Conservation (phyloP, 352 stramenopile species). For the Phytophthora chlamydospora region DNA sequence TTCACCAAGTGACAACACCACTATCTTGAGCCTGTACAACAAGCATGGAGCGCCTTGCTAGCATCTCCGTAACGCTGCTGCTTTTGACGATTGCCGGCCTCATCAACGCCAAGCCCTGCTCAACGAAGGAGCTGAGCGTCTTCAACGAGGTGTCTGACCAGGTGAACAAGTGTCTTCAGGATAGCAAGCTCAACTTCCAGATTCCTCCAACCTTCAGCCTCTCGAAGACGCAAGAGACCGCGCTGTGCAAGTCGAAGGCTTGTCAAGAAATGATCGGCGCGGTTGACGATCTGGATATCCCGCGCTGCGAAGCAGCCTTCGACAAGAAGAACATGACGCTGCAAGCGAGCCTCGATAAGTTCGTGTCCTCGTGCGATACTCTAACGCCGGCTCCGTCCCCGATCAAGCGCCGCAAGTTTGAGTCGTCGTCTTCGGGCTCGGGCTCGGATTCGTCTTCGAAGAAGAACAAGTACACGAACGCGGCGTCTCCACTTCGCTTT, state of each 20-base stretch:
- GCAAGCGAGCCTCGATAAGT: constrained; percentile 51
- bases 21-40: constrained; percentile 8
- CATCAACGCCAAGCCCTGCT: constrained; percentile 30
- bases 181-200: constrained; percentile 45
- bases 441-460: constrained; percentile 25
- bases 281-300: constrained; percentile 64
- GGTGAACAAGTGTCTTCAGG: constrained; percentile 46
- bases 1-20: constrained; percentile 4
- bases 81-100: constrained; percentile 17
- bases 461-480: constrained; percentile 19
- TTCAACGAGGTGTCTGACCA: constrained; percentile 49
- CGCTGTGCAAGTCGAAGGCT: constrained; percentile 47
- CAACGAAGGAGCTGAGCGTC: constrained; percentile 44
- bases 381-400: constrained; percentile 36
- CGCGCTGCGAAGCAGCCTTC: constrained; percentile 52
- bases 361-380: constrained; percentile 50
- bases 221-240: constrained; percentile 29
- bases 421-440: constrained; percentile 26
- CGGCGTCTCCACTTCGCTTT: constrained; percentile 23
- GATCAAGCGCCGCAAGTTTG: constrained; percentile 54
- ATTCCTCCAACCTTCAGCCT: constrained; percentile 47
- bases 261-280: constrained; percentile 62
- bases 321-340: constrained; percentile 61
- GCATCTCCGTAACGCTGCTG: constrained; percentile 7
- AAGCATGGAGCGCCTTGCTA: constrained; percentile 16